Conservation (phyloP, 345 rosid genomes). For the Ceriops decandra region DNA sequence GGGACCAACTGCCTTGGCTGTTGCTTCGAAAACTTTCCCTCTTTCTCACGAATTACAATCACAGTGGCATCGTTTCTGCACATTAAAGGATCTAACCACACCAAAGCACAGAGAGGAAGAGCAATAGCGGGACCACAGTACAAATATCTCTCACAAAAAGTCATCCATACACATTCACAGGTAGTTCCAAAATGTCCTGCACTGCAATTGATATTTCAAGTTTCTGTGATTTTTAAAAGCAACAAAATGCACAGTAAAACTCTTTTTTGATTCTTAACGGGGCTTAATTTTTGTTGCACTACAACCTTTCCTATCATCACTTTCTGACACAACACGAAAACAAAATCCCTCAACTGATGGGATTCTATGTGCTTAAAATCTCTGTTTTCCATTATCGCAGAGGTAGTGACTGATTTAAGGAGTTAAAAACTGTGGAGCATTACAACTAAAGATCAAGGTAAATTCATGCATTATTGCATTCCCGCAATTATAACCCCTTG, state of each 20-base stretch:
- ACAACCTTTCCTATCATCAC: neutral
- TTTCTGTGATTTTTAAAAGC: too few species aligned
- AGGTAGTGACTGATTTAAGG: neutral
- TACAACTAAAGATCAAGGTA: too few species aligned
- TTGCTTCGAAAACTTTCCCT: constrained; percentile 3
- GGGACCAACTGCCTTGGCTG: constrained; percentile 18
- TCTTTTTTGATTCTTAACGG: neutral
- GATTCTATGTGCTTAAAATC: neutral
- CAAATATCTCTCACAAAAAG: neutral
- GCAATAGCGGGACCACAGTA: constrained; percentile 9
- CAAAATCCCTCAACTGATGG: too few species aligned
- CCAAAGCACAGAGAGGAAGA: neutral
- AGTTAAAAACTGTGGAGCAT: constrained; percentile 1
- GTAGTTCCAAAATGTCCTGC: neutral
- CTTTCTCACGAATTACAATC: constrained; percentile 7
- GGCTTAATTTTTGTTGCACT: neutral
- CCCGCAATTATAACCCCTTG: too few species aligned
- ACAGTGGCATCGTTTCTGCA: neutral
- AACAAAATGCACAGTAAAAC: too few species aligned
- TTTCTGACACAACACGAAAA: constrained; percentile 7
- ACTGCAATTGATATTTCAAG: neutral
- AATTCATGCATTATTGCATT: too few species aligned
- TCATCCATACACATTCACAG: neutral
- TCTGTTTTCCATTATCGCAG: neutral
- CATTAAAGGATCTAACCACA: constrained; percentile 5